These are phyloP conservation scores for Ogataea haglerorum DNA, from an alignment of 805 yeast species.

Conservation along the genomic window DNA sequence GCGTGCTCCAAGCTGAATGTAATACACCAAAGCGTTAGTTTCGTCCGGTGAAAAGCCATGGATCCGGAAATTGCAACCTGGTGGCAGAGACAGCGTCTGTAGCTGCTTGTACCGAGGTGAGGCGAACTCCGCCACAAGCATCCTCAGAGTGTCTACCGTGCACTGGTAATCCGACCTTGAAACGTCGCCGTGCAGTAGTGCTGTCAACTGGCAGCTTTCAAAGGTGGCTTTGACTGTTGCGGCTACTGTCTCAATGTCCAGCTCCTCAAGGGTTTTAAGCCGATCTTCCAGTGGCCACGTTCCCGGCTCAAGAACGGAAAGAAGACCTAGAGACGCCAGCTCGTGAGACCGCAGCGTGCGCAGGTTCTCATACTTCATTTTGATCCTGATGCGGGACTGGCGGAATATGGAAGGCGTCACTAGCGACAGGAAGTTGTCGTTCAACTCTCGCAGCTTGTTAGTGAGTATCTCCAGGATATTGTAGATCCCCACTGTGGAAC, in stretches of 20 bases:
- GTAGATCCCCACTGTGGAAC: slow-evolving; percentile 42
- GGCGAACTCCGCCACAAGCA: slow-evolving; percentile 13
- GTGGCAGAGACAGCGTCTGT: slow-evolving; percentile 37
- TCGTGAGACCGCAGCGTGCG: slow-evolving; percentile 42
- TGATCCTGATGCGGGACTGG: slow-evolving; percentile 44
- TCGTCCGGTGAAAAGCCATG: slow-evolving; percentile 44
- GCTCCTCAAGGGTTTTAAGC: slow-evolving; percentile 50
- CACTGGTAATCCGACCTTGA: slow-evolving; percentile 1
- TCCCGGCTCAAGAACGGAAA: slow-evolving; percentile 53
- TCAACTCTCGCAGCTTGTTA: slow-evolving; percentile 28
- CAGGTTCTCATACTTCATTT: slow-evolving; percentile 46
- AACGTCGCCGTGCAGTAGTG: slow-evolving; percentile 52
- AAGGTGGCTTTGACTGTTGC: slow-evolving; percentile 31
- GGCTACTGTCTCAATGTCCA: slow-evolving; percentile 37
- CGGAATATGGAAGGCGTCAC: slow-evolving; percentile 38
- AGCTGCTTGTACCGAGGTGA: slow-evolving; percentile 25
- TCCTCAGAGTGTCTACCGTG: slow-evolving; percentile 9
- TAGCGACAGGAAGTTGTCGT: slow-evolving; percentile 5
- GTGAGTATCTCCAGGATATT: slow-evolving; percentile 35
- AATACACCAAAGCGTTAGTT: slow-evolving; percentile 49
- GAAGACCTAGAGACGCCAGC: slow-evolving; percentile 47
- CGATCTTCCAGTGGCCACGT: slow-evolving; percentile 55
- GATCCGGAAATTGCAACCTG: slow-evolving; percentile 35
- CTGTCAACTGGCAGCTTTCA: slow-evolving; percentile 32
- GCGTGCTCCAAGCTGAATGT: slow-evolving; percentile 55